These are phyloP conservation scores for Yamadazyma kitorensis DNA, from an alignment of 805 yeast genomes.

Conservation along the genomic window DNA sequence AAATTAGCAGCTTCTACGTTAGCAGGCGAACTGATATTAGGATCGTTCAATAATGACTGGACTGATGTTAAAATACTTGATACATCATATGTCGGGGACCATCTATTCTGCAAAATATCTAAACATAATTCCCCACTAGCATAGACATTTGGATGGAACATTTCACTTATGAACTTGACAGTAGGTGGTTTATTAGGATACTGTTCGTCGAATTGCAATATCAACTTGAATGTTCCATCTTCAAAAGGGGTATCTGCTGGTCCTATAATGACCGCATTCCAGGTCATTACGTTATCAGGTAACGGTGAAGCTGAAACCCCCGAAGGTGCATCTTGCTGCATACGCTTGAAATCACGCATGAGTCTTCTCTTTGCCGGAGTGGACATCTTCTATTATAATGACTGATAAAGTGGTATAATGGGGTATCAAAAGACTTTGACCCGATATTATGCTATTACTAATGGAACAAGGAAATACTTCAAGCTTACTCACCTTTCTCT, in stretches of 20 bases:
- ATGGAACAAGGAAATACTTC: no score
- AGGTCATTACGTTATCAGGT: conserved; percentile 95
- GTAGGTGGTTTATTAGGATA: conserved; percentile 96
- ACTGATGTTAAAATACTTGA: conserved; percentile 91
- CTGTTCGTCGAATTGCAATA: conserved; percentile 90
- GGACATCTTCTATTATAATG: conserved; percentile 56
- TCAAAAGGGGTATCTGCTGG: conserved; percentile 98
- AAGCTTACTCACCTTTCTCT: no score
- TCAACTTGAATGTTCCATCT: conserved; percentile 91
- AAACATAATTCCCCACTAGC: conserved; percentile 93
- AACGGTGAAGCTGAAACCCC: conserved; percentile 97
- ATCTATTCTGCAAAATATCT: conserved; percentile 92
- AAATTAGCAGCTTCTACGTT: conserved; percentile 96
- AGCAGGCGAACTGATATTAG: conserved; percentile 95
- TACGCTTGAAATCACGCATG: conserved; percentile 98
- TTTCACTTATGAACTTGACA: conserved; percentile 85
- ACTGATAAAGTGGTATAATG: no score
- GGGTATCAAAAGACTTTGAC: no score
- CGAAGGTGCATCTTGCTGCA: conserved; percentile 97
- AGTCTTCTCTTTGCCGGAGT: conserved; percentile 98
- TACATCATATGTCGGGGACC: conserved; percentile 99
- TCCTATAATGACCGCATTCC: conserved; percentile 97
- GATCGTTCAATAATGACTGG: conserved; percentile 90
- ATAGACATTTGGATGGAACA: conserved; percentile 98
- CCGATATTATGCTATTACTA: no score